Conservation (phyloP, 176 grass and related monocot species). For the Puya raimondii region DNA sequence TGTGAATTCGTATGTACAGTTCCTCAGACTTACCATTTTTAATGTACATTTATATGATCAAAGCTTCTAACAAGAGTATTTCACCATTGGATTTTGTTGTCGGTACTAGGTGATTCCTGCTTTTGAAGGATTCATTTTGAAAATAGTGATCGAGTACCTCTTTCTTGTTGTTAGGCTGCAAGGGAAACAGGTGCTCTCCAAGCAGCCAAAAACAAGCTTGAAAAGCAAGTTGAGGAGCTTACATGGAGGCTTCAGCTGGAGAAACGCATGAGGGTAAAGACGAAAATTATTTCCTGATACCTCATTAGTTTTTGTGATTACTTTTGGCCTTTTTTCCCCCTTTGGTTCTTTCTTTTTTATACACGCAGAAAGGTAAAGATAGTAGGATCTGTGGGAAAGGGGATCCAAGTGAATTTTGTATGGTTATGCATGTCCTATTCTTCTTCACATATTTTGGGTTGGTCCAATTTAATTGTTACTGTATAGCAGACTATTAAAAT, state of each 20-base stretch:
- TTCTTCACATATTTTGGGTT: not conserved
- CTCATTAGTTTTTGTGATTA: not conserved
- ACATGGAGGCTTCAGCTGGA: conserved; percentile 79
- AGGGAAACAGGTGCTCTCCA: conserved; percentile 95
- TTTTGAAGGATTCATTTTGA: not conserved
- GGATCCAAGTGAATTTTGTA: not conserved
- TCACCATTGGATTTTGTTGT: no score
- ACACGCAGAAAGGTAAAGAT: not conserved
- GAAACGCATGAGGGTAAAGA: conserved; percentile 79
- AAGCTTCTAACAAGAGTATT: no score
- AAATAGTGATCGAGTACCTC: not conserved
- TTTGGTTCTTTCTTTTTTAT: not conserved
- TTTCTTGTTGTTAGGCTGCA: conserved; percentile 60
- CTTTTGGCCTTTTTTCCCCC: not conserved
- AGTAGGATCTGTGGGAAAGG: not conserved
- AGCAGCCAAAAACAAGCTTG: conserved; percentile 94
- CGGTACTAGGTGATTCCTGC: not conserved
- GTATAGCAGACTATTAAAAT: not conserved
- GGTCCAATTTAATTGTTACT: not conserved
- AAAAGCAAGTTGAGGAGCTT: conserved; percentile 98
- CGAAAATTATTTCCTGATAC: no score
- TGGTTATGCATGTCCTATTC: not conserved
- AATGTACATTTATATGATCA: no score
- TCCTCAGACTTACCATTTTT: no score
- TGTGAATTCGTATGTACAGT: no score